A percentile compares a stretch with the other conserved stretches of the same genome.
phyloP scores from a whole-genome alignment of 805 yeast genomes.

The Kodamaea laetipori region DNA sequence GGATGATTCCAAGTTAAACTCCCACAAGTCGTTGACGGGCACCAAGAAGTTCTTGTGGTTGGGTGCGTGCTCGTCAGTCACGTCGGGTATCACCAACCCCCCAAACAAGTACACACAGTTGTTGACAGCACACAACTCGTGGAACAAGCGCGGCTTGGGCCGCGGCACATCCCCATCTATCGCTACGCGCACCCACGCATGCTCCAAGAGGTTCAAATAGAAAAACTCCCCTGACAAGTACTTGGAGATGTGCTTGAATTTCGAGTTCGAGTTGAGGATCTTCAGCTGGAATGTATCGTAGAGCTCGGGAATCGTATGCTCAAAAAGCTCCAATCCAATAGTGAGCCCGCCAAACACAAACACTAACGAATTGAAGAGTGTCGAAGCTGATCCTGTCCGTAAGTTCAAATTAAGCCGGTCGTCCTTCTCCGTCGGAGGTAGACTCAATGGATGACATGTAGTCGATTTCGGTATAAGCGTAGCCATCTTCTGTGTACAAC shows the following conservation, averaged over 20 bases:
- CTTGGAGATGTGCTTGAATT: conserved; percentile 27
- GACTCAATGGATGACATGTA: conserved; percentile 54
- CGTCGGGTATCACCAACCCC: conserved; percentile 50
- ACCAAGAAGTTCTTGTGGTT: conserved; percentile 20
- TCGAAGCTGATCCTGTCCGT: conserved; percentile 69
- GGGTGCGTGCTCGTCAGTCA: neutral
- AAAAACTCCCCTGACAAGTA: conserved; percentile 68
- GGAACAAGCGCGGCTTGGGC: conserved; percentile 57
- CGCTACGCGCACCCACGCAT: conserved; percentile 55
- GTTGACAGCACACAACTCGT: conserved; percentile 54
- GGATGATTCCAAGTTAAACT: conserved; percentile 53
- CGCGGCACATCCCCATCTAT: conserved; percentile 18
- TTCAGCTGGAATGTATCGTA: conserved; percentile 38
- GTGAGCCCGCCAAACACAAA: conserved; percentile 71
- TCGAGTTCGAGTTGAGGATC: conserved; percentile 25
- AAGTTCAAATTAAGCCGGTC: conserved; percentile 56
- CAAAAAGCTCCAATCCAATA: conserved; percentile 51
- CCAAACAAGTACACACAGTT: conserved; percentile 63
- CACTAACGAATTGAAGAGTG: conserved; percentile 58
- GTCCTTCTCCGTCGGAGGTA: conserved; percentile 58
- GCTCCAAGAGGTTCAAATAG: conserved; percentile 56
- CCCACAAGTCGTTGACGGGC: conserved; percentile 71
- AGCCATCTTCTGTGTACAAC: conserved; percentile 43
- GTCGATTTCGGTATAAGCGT: conserved; percentile 66
- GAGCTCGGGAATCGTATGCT: conserved; percentile 43